Percentiles rank a stretch among this genome's conserved stretches.
phyloP scores from a whole-genome alignment of 176 grass and related monocot genomes.

The Carex myosuroides region DNA sequence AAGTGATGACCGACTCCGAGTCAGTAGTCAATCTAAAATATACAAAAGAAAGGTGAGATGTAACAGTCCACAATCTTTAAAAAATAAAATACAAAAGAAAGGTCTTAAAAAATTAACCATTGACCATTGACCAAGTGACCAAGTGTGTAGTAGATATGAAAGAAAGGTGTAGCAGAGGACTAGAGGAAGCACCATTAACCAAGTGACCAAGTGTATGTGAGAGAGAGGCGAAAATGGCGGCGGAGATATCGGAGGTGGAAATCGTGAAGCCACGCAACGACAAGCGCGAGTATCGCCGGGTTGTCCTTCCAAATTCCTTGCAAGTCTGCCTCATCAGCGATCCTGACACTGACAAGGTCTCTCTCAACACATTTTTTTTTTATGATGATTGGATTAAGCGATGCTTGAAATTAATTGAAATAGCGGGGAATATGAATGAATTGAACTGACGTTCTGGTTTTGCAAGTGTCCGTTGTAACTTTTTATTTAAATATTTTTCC shows the following conservation, averaged over 20 bases:
- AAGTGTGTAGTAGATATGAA: too few species aligned
- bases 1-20: too few species aligned
- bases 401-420: neutral
- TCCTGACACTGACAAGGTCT: conserved; percentile 85
- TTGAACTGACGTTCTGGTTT: neutral
- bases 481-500: too few species aligned
- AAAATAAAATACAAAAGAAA: too few species aligned
- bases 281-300: conserved; percentile 68
- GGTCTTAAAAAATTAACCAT: too few species aligned
- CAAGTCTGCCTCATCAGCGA: conserved; percentile 89
- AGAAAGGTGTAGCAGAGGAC: neutral
- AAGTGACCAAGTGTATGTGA: neutral
- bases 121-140: too few species aligned
- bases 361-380: neutral
- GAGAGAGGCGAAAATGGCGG: neutral
- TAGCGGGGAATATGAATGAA: neutral
- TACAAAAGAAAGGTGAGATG: too few species aligned
- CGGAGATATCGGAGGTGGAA: conserved; percentile 30
- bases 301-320: conserved; percentile 76
- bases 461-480: neutral
- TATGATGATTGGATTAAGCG: neutral
- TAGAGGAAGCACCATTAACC: neutral
- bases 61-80: too few species aligned
- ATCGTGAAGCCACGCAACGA: conserved; percentile 77
- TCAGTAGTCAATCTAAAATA: too few species aligned